Evolutionary conservation across 805 yeast genomes (phyloP).

Genomic region (Saccharomyces jurei): DNA sequence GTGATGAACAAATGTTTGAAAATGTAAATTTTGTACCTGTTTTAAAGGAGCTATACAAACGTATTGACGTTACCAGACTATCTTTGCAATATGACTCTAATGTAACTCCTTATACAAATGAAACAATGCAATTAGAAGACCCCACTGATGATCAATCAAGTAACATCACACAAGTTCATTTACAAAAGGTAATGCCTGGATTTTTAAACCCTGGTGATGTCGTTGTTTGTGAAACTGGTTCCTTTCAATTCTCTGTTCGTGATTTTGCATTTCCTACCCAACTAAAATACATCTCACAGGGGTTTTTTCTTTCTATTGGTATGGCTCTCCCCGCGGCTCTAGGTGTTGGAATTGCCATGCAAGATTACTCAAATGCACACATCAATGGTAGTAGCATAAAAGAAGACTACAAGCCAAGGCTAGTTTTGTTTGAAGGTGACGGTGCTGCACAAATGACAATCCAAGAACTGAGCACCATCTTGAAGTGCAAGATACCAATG

Average conservation of each 20-base stretch:
- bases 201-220: conserved; percentile 56
- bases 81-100: conserved; percentile 13
- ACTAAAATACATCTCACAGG: conserved; percentile 51
- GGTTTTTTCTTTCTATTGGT: conserved; percentile 80
- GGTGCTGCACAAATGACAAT: conserved; percentile 94
- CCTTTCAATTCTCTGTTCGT: conserved; percentile 69
- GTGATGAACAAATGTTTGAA: conserved; percentile 24
- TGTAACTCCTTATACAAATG: conserved; percentile 19
- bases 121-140: conserved; percentile 8
- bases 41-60: conserved; percentile 35
- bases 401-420: conserved; percentile 37
- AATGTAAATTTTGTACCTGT: conserved; percentile 46
- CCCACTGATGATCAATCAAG: conserved; percentile 11
- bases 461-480: conserved; percentile 67
- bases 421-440: conserved; percentile 77
- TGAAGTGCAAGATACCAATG: conserved; percentile 54
- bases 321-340: conserved; percentile 80
- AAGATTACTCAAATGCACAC: conserved; percentile 36
- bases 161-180: conserved; percentile 40
- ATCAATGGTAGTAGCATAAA: conserved; percentile 21
- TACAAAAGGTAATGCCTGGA: conserved; percentile 36
- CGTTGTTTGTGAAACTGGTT: conserved; percentile 75
- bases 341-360: conserved; percentile 70
- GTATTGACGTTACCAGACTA: conserved; percentile 29
- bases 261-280: conserved; percentile 55